phyloP scores from a whole-genome alignment of 768 basidiomycete species.

The Phaffia australis region DNA sequence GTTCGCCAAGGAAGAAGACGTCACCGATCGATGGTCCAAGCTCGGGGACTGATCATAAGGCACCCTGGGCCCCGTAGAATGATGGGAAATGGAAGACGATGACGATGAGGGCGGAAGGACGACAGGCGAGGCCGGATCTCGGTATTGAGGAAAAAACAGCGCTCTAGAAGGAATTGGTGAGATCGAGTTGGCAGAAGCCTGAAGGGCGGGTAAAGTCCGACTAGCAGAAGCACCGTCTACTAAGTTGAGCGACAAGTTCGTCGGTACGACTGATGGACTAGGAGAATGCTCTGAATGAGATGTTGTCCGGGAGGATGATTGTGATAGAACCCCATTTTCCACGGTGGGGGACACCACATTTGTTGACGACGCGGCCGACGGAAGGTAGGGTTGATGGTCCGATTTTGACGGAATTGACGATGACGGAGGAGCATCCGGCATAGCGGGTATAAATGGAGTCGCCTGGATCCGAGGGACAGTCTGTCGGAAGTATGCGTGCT shows the following conservation, averaged over 20 bases:
- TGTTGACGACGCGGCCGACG: conserved; percentile 10
- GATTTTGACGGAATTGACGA: not conserved
- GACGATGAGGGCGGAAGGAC: conserved; percentile 17
- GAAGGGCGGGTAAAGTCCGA: conserved; percentile 41
- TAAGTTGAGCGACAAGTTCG: conserved; percentile 8
- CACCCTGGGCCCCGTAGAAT: conserved; percentile 1
- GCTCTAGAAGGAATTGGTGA: conserved; percentile 30
- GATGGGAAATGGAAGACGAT: conserved; percentile 21
- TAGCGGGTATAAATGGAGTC: conserved; percentile 34
- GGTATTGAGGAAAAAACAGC: conserved; percentile 29
- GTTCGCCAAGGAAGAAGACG: conserved; percentile 8
- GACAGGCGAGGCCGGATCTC: conserved; percentile 18
- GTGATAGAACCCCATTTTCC: not conserved
- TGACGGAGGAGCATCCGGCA: conserved; percentile 27
- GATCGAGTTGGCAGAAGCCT: conserved; percentile 36
- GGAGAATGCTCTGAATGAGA: conserved; percentile 34
- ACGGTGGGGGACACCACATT: not conserved
- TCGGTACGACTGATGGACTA: conserved; percentile 30
- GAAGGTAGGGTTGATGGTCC: conserved; percentile 12
- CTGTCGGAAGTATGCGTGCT: conserved; percentile 80
- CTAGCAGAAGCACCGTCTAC: conserved; percentile 10
- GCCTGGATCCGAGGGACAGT: conserved; percentile 42
- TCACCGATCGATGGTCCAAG: conserved; percentile 10
- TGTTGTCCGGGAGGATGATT: conserved; percentile 3
- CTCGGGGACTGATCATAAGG: conserved; percentile 17